phyloP scores from a whole-genome alignment of 352 stramenopile species.

The Globisporangium paddicum region DNA sequence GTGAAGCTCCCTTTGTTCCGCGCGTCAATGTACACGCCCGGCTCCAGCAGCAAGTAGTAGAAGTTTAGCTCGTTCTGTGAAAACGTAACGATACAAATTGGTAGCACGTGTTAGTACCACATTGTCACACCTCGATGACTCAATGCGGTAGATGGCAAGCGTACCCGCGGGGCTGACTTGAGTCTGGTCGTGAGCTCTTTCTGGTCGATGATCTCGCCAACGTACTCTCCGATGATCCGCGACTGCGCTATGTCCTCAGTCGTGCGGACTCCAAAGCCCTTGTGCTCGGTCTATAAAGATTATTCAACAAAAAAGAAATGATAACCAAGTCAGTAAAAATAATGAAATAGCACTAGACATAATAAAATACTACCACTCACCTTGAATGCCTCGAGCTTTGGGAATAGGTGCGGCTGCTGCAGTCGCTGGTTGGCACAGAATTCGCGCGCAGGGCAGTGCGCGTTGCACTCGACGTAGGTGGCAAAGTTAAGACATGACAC shows the following conservation, averaged over 20 bases:
- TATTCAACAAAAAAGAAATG: neutral
- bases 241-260: slow-evolving; percentile 51
- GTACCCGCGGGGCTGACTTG: slow-evolving; percentile 48
- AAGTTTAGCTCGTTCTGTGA: slow-evolving; percentile 79
- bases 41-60: slow-evolving; percentile 80
- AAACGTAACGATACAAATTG: neutral
- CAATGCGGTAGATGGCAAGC: too few species aligned
- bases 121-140: too few species aligned
- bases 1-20: slow-evolving; percentile 91
- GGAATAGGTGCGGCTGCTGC: slow-evolving; percentile 64
- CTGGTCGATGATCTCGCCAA: slow-evolving; percentile 90
- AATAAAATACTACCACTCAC: slow-evolving; percentile 12
- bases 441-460: slow-evolving; percentile 36
- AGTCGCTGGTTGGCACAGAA: slow-evolving; percentile 73
- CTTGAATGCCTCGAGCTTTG: slow-evolving; percentile 65
- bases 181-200: slow-evolving; percentile 66
- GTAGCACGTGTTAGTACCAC: neutral
- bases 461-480: slow-evolving; percentile 79
- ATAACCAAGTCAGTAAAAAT: neutral
- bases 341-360: neutral
- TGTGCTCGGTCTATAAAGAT: slow-evolving; percentile 47
- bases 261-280: slow-evolving; percentile 84
- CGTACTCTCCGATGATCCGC: slow-evolving; percentile 86
- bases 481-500: slow-evolving; percentile 88
- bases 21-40: slow-evolving; percentile 87